phyloP scores from a whole-genome alignment of 2,329 filamentous ascomycete genomes.

The Bretziella fagacearum region DNA sequence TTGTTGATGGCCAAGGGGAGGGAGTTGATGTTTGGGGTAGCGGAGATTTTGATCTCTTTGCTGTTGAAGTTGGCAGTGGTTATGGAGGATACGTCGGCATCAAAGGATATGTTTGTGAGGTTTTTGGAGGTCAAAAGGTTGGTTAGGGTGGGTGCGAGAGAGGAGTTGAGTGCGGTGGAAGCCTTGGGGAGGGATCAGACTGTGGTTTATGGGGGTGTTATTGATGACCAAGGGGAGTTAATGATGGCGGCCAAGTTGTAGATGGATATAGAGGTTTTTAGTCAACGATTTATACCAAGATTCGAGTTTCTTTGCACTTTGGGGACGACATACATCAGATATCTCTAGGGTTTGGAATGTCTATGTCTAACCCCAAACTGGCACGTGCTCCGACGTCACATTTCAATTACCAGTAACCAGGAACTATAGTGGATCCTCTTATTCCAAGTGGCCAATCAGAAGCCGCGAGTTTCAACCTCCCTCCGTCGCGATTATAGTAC shows the following conservation, averaged over 20 bases:
- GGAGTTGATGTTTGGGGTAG: conserved; percentile 26
- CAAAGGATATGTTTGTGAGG: conserved; percentile 24
- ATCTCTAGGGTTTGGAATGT: too few species aligned
- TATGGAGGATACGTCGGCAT: conserved; percentile 18
- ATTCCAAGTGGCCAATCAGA: background rate
- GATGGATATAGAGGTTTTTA: background rate
- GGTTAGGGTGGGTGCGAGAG: conserved; percentile 1
- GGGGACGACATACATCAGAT: too few species aligned
- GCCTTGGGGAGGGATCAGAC: conserved; percentile 13
- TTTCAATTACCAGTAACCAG: too few species aligned
- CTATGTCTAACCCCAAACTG: too few species aligned
- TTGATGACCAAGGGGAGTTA: conserved; percentile 3
- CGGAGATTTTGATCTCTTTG: conserved; percentile 28
- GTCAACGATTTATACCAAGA: background rate
- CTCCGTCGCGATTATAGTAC: background rate
- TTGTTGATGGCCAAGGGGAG: conserved; percentile 31
- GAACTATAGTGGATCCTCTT: too few species aligned
- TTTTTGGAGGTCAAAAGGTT: conserved; percentile 22
- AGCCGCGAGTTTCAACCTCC: background rate
- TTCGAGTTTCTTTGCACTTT: background rate
- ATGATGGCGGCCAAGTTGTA: conserved; percentile 6
- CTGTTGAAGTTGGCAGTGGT: conserved; percentile 27
- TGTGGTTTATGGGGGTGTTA: conserved; percentile 12
- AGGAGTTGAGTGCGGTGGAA: background rate
- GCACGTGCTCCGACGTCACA: too few species aligned